Evolutionary conservation across 305 asterid species (phyloP), one percentile per base, ranked within the genome.

Genomic region (Fraxinus baroniana): DNA sequence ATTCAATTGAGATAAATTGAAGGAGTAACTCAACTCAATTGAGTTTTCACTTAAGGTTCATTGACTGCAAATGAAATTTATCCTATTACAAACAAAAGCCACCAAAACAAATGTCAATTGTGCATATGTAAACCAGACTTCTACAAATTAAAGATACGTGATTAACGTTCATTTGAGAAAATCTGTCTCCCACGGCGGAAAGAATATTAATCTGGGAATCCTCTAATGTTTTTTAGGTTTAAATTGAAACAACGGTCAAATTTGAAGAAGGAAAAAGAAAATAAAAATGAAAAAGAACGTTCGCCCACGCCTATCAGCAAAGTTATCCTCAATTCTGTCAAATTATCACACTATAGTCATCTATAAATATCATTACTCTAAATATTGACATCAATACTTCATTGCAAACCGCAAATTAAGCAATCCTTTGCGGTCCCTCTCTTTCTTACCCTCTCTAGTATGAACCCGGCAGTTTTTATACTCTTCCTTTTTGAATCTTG

Each of bases 321-420:
- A 20, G 73, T 64, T 22, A 10, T 64, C 36, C 36, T 22, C 33
- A 24, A 24, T 24, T 64, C 33, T 64, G 73, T 64, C 73, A 64
- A 64, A 64, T 64, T 64, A 64, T 64, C 32, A 8, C 2, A 20
- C 28, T 30, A 17, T 64, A 9, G 10, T 64, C 73, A 64, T 12
- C 73, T 64, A 64, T 64, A 64, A 64, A 64, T 64, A 64, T 15
- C 62, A 7, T 62, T 18, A 62, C 28, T 22, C 12, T 6, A 18
- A 22, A 4, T 55, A 55, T 64, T 9, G 10, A 26, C 17, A 64
- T 9, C 64, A 55, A 5, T 55, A 64, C 3, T 55, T 5, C n/a
- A 55, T 64, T 77, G n/a, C 81, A 86, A 87, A 84, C 89, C 87
- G 3, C 85, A 80, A 74, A 72, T 83, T 88, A 90, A 87, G 94